These are phyloP conservation scores for Penicillium sp. DNA, from an alignment of 2,329 filamentous ascomycete species.

Conservation along the genomic window DNA sequence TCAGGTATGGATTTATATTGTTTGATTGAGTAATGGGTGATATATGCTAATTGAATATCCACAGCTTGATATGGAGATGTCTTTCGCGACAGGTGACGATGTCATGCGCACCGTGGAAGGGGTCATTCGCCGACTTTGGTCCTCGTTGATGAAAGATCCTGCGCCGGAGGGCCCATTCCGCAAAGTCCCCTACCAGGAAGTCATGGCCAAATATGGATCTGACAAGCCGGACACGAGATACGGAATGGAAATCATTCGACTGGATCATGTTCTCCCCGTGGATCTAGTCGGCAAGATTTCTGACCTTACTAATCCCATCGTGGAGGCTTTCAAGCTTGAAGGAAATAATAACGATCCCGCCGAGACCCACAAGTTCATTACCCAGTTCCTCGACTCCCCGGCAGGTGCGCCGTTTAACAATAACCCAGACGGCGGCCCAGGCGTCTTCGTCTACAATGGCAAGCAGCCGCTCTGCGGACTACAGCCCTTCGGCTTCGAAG, in stretches of 20 bases:
- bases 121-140: constrained; percentile 59
- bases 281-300: constrained; percentile 76
- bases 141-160: constrained; percentile 47
- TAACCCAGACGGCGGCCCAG: constrained; percentile 76
- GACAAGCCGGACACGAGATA: constrained; percentile 92
- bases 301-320: constrained; percentile 62
- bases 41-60: constrained; percentile 2
- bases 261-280: constrained; percentile 63
- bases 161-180: constrained; percentile 52
- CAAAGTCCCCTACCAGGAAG: constrained; percentile 68
- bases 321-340: constrained; percentile 72
- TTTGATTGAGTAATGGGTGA: background rate
- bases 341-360: constrained; percentile 49
- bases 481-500: constrained; percentile 73
- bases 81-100: constrained; percentile 70
- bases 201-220: constrained; percentile 77
- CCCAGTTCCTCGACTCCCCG: constrained; percentile 68
- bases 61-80: constrained; percentile 89
- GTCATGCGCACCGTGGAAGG: constrained; percentile 62
- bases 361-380: constrained; percentile 62
- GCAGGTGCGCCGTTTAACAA: constrained; percentile 58
- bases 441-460: constrained; percentile 72
- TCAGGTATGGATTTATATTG: constrained; percentile 56
- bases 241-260: constrained; percentile 63
- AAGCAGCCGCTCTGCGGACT: constrained; percentile 74